Evolutionary conservation across 1,284 basidiomycete species (phyloP).

Genomic region (Puccinia novopanici): DNA sequence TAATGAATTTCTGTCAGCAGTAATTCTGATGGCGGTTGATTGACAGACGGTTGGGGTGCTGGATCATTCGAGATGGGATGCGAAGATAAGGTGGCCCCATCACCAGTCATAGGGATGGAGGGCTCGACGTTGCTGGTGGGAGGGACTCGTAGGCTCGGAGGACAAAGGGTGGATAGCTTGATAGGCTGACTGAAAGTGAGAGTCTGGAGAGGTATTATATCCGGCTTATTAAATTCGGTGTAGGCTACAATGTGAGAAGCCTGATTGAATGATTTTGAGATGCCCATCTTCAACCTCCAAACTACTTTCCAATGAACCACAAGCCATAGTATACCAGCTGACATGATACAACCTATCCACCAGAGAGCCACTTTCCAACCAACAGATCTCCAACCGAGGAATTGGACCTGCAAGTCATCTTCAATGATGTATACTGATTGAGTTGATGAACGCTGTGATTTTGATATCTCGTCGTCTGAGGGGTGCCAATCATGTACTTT

Average conservation of each 20-base stretch:
- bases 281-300: constrained; percentile 81
- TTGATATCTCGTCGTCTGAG: constrained; percentile 21
- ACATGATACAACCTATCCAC: constrained; percentile 71
- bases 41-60: neutral
- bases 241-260: constrained; percentile 81
- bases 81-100: constrained; percentile 56
- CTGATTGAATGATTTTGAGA: constrained; percentile 78
- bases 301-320: constrained; percentile 91
- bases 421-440: constrained; percentile 87
- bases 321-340: constrained; percentile 76
- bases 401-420: constrained; percentile 84
- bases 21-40: constrained; percentile 12
- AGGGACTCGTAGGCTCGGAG: constrained; percentile 57
- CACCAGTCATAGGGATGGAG: constrained; percentile 57
- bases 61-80: neutral
- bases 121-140: constrained; percentile 50
- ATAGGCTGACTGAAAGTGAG: constrained; percentile 72
- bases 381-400: constrained; percentile 82
- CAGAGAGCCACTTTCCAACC: constrained; percentile 71
- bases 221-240: constrained; percentile 78
- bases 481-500: constrained; percentile 46
- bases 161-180: constrained; percentile 72
- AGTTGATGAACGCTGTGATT: constrained; percentile 57
- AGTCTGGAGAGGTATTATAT: constrained; percentile 71
- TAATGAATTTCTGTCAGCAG: constrained; percentile 30